Conservation (phyloP, 2,329 filamentous ascomycete species). For the Alternaria triticina region DNA sequence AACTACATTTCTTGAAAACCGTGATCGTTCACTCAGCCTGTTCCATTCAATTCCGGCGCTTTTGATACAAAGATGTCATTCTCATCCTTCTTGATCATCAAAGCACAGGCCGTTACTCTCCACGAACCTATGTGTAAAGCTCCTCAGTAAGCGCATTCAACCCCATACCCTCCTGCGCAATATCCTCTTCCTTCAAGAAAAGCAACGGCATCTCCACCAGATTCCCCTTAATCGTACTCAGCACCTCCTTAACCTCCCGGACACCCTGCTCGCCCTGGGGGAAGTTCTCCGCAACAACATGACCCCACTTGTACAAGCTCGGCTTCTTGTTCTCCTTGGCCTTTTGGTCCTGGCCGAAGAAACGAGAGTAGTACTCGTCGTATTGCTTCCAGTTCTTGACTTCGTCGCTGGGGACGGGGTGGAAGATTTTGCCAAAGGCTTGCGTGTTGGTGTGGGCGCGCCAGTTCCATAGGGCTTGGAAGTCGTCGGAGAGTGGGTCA, state of each 20-base stretch:
- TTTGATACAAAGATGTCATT: not conserved
- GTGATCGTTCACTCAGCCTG: too few relatives aligned
- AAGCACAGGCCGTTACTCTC: not conserved
- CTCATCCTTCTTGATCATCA: not conserved
- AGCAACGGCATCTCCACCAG: slow-evolving; percentile 86
- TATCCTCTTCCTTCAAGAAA: slow-evolving; percentile 84
- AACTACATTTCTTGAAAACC: too few relatives aligned
- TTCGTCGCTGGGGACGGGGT: slow-evolving; percentile 72
- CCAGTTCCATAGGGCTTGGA: slow-evolving; percentile 73
- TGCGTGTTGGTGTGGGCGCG: slow-evolving; percentile 81
- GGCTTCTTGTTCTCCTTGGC: slow-evolving; percentile 53
- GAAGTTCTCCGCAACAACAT: slow-evolving; percentile 71
- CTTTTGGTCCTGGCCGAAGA: slow-evolving; percentile 62
- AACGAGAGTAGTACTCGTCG: slow-evolving; percentile 70
- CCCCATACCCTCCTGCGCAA: slow-evolving; percentile 80
- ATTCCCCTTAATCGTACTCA: slow-evolving; percentile 69
- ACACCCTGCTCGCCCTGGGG: slow-evolving; percentile 51
- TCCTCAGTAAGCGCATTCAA: slow-evolving; percentile 58
- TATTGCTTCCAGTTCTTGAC: slow-evolving; percentile 77
- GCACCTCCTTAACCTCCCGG: slow-evolving; percentile 67
- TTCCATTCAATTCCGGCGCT: too few relatives aligned
- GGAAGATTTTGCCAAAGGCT: slow-evolving; percentile 81
- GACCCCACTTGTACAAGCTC: slow-evolving; percentile 78
- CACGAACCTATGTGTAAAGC: slow-evolving; percentile 51
- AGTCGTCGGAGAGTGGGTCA: slow-evolving; percentile 73